Conservation (phyloP, 768 basidiomycete genomes). For the Psilocybe sp. region DNA sequence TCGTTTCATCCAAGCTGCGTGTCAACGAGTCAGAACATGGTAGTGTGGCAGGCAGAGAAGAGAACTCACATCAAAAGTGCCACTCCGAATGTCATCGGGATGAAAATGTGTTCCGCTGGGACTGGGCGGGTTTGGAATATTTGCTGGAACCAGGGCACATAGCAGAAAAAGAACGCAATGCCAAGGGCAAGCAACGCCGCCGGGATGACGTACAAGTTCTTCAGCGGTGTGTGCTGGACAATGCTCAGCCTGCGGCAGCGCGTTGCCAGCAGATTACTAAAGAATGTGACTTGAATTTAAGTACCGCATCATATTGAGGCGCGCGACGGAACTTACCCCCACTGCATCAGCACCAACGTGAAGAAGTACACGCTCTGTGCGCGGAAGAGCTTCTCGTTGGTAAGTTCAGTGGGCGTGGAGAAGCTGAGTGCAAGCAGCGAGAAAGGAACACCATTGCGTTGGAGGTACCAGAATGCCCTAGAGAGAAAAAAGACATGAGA, state of each 20-base stretch:
- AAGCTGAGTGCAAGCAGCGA: constrained; percentile 43
- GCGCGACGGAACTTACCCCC: constrained; percentile 26
- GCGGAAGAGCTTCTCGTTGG: constrained; percentile 33
- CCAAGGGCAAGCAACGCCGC: constrained; percentile 41
- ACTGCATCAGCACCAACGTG: constrained; percentile 57
- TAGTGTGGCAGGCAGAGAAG: not conserved
- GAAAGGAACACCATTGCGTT: constrained; percentile 46
- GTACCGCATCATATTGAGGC: not conserved
- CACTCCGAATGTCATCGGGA: constrained; percentile 45
- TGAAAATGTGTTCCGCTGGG: constrained; percentile 43
- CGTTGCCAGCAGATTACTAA: constrained; percentile 50
- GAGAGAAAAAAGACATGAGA: constrained; percentile 12
- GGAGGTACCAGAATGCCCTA: constrained; percentile 32
- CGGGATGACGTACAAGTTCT: constrained; percentile 42
- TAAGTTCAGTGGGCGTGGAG: constrained; percentile 27
- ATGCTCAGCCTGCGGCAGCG: constrained; percentile 53
- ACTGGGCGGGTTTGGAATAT: constrained; percentile 49
- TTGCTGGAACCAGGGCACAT: constrained; percentile 43
- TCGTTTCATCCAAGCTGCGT: constrained; percentile 23
- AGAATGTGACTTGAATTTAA: not conserved
- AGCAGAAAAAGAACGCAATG: constrained; percentile 43
- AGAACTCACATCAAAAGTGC: constrained; percentile 16
- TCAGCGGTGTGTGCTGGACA: constrained; percentile 49
- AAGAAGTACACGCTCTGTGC: constrained; percentile 55
- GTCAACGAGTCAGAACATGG: not conserved